A percentile compares a stretch with the other conserved stretches of the same genome.
Evolutionary conservation across 805 yeast species (phyloP).

Genomic region (Zygotorulaspora sp.): DNA sequence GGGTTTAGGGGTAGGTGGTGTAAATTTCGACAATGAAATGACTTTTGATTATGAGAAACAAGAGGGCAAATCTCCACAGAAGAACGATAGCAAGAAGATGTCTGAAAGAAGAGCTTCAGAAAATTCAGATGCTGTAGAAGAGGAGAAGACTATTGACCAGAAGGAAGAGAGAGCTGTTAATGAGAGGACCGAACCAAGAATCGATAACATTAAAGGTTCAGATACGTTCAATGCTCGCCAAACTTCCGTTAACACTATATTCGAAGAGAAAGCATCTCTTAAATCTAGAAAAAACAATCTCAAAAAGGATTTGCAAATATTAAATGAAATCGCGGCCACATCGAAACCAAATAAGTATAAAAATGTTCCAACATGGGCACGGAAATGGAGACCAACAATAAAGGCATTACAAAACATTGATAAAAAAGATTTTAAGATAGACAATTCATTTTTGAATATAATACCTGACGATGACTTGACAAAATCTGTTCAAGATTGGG

Average conservation of each 20-base stretch:
- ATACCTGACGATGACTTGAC: slow-evolving; percentile 77
- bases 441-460: slow-evolving; percentile 52
- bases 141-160: slow-evolving; percentile 1
- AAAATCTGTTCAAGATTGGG: slow-evolving; percentile 81
- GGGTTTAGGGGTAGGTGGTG: slow-evolving; percentile 22
- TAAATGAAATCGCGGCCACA: slow-evolving; percentile 28
- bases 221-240: neutral
- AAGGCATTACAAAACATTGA: slow-evolving; percentile 33
- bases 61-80: slow-evolving; percentile 17
- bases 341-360: slow-evolving; percentile 59
- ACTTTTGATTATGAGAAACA: slow-evolving; percentile 35
- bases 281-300: slow-evolving; percentile 32
- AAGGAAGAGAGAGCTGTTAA: slow-evolving; percentile 3
- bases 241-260: slow-evolving; percentile 24
- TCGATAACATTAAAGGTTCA: neutral
- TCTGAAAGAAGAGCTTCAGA: neutral
- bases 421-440: slow-evolving; percentile 34
- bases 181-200: neutral
- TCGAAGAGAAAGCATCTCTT: slow-evolving; percentile 31
- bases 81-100: slow-evolving; percentile 2
- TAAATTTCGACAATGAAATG: slow-evolving; percentile 31
- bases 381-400: slow-evolving; percentile 54
- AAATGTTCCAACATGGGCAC: slow-evolving; percentile 80
- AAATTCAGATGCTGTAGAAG: slow-evolving; percentile 1
- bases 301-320: slow-evolving; percentile 30